Percentiles rank a stretch among this genome's conserved stretches.
Conservation (phyloP, 768 basidiomycete species). For the Lentinula lateritia region DNA sequence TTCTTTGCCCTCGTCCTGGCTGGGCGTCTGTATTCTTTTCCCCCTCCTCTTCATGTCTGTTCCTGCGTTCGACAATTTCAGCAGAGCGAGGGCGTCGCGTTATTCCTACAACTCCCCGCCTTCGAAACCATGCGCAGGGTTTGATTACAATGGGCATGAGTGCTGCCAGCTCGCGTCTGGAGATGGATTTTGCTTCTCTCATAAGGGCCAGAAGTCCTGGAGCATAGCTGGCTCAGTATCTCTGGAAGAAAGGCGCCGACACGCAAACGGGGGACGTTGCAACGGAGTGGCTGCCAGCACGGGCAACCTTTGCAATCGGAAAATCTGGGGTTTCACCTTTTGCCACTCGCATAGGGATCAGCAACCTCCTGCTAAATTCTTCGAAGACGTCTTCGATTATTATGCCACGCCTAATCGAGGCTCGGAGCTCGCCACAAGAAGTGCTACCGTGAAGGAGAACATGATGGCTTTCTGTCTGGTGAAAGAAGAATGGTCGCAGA, state of each 20-base stretch:
- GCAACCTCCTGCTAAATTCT: neutral
- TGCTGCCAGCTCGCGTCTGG: neutral
- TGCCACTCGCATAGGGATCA: neutral
- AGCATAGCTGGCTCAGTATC: neutral
- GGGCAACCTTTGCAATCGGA: neutral
- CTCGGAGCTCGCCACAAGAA: neutral
- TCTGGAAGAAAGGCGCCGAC: neutral
- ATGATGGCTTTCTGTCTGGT: neutral
- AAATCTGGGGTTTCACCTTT: neutral
- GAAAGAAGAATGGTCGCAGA: neutral
- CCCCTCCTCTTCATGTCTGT: too few relatives aligned
- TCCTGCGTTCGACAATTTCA: neutral
- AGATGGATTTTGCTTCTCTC: neutral
- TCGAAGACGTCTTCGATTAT: neutral
- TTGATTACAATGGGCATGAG: neutral
- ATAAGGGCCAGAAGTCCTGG: neutral
- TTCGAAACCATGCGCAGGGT: neutral
- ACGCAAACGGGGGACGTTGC: neutral
- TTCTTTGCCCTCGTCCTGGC: too few relatives aligned
- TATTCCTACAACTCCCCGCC: neutral
- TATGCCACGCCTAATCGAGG: neutral
- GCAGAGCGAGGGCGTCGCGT: neutral
- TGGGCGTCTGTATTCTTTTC: too few relatives aligned
- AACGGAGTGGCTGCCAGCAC: neutral
- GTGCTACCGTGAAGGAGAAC: neutral